Base-by-base conservation (phyloP, 345 rosid genomes). In the Eutrema yunnanense region DNA sequence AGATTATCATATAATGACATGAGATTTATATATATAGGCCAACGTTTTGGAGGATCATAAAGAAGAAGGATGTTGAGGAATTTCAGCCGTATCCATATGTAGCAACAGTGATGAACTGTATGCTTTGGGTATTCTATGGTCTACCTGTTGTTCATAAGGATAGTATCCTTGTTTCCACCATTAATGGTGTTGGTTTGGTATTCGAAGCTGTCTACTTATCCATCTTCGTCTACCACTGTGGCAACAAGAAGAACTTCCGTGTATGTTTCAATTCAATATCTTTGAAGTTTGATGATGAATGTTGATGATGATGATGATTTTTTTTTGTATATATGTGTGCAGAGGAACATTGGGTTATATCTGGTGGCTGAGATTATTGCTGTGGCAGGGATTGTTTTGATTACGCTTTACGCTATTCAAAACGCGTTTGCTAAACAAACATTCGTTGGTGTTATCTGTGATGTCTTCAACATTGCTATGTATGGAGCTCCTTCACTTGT, bases 51-150 rank as follows among this genome's bases (percentile, higher is more conserved):
- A 78, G 73, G 32, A 81, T 83, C 3, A 4, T 4, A 0, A 85
- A 80, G 65, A 80, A 76, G 3, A 76, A 72, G 62, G 55, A 86
- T 6, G 88, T 84, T 32, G 88, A 83, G 69, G 81, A 81, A 37
- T 86, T 84, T 77, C 77, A 72, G 22, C 75, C 75, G 4, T 81
- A 75, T 32, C 88, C 90, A 0, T 86, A 86, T 40, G 22, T 86
- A 4, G 75, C 85, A 1, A 71, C 90, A 0, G 22, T 77, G 1
- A 74, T 83, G 82, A 86, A 86, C 3, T 86, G 90, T 62, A 58
- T 56, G 84, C 8, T 83, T 2, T 86, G 88, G 88, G 72, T 81
- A 0, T 73, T 83, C 62, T 86, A 86, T 12, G 90, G 88, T 8
- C 72, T 84, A 6, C 90, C 90, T 14, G 22, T 86, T 13, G 88